Conservation (phyloP, 169 alveolate species). For the Babesia ovata region DNA sequence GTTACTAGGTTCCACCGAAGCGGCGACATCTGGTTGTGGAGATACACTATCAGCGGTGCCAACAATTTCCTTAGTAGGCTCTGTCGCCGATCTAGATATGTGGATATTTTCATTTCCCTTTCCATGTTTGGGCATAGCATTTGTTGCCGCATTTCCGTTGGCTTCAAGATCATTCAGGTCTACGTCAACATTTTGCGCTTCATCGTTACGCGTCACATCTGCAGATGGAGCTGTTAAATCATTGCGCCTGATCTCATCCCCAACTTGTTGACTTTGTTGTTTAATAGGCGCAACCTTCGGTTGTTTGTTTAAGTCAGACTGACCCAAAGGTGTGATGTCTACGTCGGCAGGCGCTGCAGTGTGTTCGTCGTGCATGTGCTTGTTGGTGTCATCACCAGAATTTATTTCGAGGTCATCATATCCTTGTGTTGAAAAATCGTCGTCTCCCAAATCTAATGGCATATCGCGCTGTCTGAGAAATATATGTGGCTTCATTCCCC, state of each 20-base stretch:
- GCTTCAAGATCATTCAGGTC: too few species aligned
- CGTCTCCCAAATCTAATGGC: constrained; percentile 2
- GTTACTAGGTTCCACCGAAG: neutral
- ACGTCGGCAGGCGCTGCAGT: constrained; percentile 11
- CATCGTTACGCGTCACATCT: too few species aligned
- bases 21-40: neutral
- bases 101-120: too few species aligned
- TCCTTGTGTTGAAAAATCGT: neutral
- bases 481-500: neutral
- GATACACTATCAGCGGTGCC: neutral
- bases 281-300: neutral
- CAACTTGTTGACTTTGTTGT: neutral
- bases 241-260: too few species aligned
- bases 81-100: neutral
- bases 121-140: too few species aligned
- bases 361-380: neutral
- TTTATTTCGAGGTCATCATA: neutral
- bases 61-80: neutral
- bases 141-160: too few species aligned
- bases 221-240: too few species aligned
- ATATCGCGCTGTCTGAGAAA: constrained; percentile 26
- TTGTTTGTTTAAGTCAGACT: neutral
- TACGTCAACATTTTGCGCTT: too few species aligned
- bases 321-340: neutral
- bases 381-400: too few species aligned